These are phyloP conservation scores for Ophiorrhiza pumila DNA, from an alignment of 257 asterid species.

Conservation along the genomic window DNA sequence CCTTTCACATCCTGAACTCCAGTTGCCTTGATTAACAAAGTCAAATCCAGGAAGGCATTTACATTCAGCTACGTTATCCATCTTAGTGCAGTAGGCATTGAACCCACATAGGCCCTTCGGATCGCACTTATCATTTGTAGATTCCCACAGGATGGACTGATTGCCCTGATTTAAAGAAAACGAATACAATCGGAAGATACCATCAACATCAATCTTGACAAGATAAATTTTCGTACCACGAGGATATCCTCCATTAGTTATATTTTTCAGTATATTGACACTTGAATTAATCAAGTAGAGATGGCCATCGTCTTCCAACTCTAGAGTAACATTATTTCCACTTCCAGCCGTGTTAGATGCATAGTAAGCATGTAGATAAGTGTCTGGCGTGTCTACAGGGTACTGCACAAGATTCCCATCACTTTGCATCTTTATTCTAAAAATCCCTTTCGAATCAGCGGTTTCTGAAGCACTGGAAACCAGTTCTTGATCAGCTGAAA, in stretches of 20 bases:
- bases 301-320: constrained; percentile 32
- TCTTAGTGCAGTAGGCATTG: constrained; percentile 34
- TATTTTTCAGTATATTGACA: background rate
- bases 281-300: constrained; percentile 44
- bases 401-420: constrained; percentile 60
- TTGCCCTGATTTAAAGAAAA: constrained; percentile 18
- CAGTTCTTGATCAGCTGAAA: constrained; percentile 18
- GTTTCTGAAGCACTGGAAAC: constrained; percentile 39
- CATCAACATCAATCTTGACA: constrained; percentile 40
- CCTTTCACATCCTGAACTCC: constrained; percentile 36
- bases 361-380: constrained; percentile 24
- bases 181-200: constrained; percentile 38
- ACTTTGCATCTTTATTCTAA: constrained; percentile 36
- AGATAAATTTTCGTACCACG: constrained; percentile 18
- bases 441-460: constrained; percentile 27
- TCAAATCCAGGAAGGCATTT: constrained; percentile 46
- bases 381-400: constrained; percentile 13
- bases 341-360: background rate
- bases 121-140: constrained; percentile 22
- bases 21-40: constrained; percentile 22
- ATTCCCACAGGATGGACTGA: constrained; percentile 26
- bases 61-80: constrained; percentile 21
- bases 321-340: constrained; percentile 29
- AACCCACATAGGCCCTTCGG: constrained; percentile 53
- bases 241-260: constrained; percentile 32